phyloP scores from a whole-genome alignment of 2,329 filamentous ascomycete genomes.

The Purpureocillium lavendulum region DNA sequence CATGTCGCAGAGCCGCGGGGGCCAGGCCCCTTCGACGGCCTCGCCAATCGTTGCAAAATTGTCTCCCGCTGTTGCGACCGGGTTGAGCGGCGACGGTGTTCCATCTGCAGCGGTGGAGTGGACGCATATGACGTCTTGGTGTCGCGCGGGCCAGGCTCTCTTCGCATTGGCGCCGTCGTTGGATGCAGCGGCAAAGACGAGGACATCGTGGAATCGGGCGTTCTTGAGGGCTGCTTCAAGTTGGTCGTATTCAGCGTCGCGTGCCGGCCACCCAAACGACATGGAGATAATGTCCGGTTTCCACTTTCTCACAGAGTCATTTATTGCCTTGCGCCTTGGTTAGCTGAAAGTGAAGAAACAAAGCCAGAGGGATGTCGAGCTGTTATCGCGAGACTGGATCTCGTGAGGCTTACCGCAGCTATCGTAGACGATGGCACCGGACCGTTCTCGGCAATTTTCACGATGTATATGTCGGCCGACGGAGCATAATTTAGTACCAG shows the following conservation, averaged over 20 bases:
- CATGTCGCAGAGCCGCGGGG: not conserved
- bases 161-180: constrained; percentile 7
- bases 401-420: not conserved
- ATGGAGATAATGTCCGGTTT: constrained; percentile 13
- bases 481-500: constrained; percentile 7
- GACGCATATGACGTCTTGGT: constrained; percentile 8
- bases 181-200: constrained; percentile 9
- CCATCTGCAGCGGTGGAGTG: constrained; percentile 9
- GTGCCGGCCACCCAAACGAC: constrained; percentile 10
- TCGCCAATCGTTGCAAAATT: constrained; percentile 8
- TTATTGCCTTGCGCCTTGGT: constrained; percentile 10
- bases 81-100: constrained; percentile 7
- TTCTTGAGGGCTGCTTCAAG: constrained; percentile 2
- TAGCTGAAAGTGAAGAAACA: too few species aligned
- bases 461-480: constrained; percentile 4
- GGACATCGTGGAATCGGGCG: constrained; percentile 1
- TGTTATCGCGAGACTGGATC: too few species aligned
- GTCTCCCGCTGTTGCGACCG: constrained; percentile 2
- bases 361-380: not conserved
- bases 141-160: constrained; percentile 9
- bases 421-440: not conserved
- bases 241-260: not conserved
- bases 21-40: constrained; percentile 7
- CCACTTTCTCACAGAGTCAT: constrained; percentile 6
- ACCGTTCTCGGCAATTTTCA: constrained; percentile 5